Base-by-base conservation (phyloP, 2,329 filamentous ascomycete species). In the Curvularia sp. region DNA sequence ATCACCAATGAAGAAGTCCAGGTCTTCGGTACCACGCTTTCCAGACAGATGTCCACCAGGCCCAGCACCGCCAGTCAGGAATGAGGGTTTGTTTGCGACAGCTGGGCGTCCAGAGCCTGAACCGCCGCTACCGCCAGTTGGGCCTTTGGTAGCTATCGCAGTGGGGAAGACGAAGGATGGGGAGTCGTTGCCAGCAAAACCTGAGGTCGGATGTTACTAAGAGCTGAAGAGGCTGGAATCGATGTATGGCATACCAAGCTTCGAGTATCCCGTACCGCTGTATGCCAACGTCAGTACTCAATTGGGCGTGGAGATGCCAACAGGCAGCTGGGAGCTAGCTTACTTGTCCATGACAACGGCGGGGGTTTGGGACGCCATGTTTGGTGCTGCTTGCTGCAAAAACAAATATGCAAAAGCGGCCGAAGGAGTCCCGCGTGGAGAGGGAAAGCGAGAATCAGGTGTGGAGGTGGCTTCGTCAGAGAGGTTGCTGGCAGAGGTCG, bases 321-420 rank as follows among this genome's bases (percentile, higher is more conserved):
- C 65, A 67, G 72, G 68, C 68, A 69, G 67, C 64, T 59, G 63
- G 64, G 59, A 75, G 86, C 92, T 82, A 75, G 86, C 92, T 82
- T 89, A 97, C 95, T 99, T 99, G 95, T 99, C 95, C 94, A 99
- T 99, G 92, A 99, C 95, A 97, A 99, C 95, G 91, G 95, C 95
- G 74, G 95, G 95, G 78, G 95, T 98, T 88, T 98, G 94, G 83
- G 91, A 90, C 78, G 95, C 94, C 95, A 99, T 99, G 73, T 77
- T 83, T 71, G 67, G 64, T 64, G 68, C 65, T 65, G 65, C 64
- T 67, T 60, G 56, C 28, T 46, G 38, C 43, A 54, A 57, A 57
- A 54, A 49, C 43, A 32, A 54, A 57, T 57, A 57, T 54, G 28
- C 50, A 49, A 62, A 43, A 61, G 63, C 71, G 73, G 66, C 64